Percentiles rank a stretch among this genome's conserved stretches.
phyloP scores from a whole-genome alignment of 2,329 filamentous ascomycete genomes.

The Thelonectria olida region DNA sequence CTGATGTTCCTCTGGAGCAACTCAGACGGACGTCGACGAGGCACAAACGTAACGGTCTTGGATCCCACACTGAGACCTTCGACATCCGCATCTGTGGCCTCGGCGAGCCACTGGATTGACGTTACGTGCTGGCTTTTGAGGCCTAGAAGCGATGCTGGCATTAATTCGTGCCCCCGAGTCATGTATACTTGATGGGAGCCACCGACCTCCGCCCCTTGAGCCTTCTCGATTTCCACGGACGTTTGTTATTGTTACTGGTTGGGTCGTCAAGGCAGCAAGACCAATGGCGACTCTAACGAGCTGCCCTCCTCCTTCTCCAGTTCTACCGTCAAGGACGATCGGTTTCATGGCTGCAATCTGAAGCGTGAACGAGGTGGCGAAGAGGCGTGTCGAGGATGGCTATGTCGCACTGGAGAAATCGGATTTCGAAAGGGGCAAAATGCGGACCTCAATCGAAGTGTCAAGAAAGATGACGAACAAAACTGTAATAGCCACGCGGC shows the following conservation, averaged over 20 bases:
- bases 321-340: conserved; percentile 64
- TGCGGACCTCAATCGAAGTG: not conserved
- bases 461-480: not conserved
- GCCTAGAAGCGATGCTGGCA: conserved; percentile 49
- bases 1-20: conserved; percentile 54
- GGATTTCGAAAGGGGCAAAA: not conserved
- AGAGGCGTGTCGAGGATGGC: too few species aligned
- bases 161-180: not conserved
- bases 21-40: conserved; percentile 49
- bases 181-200: not conserved
- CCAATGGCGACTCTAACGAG: conserved; percentile 65
- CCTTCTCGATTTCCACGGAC: conserved; percentile 63
- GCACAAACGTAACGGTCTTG: conserved; percentile 58
- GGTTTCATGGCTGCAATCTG: conserved; percentile 37
- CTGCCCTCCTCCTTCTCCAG: conserved; percentile 71
- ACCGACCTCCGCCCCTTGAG: conserved; percentile 40
- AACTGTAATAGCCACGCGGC: too few species aligned
- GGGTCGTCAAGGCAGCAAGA: conserved; percentile 64
- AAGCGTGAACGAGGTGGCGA: conserved; percentile 17
- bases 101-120: conserved; percentile 62
- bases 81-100: conserved; percentile 60
- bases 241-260: conserved; percentile 62
- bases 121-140: conserved; percentile 70
- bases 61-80: conserved; percentile 62
- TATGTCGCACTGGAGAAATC: not conserved